Evolutionary conservation across 176 grass and related monocot genomes (phyloP), one percentile per base, ranked within the genome.

Genomic region (Thinopyrum elongatum): DNA sequence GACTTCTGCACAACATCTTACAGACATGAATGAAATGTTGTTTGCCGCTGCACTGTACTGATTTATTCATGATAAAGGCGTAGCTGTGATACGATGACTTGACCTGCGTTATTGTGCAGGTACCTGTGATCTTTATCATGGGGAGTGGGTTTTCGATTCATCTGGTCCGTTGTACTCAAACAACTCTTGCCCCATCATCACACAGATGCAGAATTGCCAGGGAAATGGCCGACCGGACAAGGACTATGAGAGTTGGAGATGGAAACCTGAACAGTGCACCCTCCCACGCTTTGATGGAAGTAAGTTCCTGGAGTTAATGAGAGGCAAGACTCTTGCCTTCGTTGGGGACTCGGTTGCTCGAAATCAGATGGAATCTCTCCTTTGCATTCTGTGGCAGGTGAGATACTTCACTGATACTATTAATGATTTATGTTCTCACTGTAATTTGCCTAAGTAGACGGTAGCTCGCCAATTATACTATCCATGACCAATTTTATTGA

Each of bases 331-430:
- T 23, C 59, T 98, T 77, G 93, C 96, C 4, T 98, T 98, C 82
- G 84, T 95, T 63, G 96, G 93, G 38, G 93, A 98, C 85, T 98
- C 93, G 9, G 96, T 98, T 78, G 96, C 96, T 34, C 85, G 91
- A 68, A 98, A 98, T 84, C 96, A 98, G 84, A 95, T 95, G 93
- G 96, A 98, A 49, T 98, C 96, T 80, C 90, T 98, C 25, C 77
- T 95, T 70, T 98, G 96, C 86, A 92, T 94, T 81, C 83, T 98
- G 55, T 98, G 96, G 96, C 91, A 98, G 92, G 96, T 91, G 84
- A 81, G 79, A 60, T 86, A 63, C 29, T 74, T 14, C 57, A 35
- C 4, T 36, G 22, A 14, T 80, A 39, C 49, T 87, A 41, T 19
- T 41, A 63, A 27, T 30, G 57, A 62, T 82, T 47, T 78, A 61